phyloP scores from a whole-genome alignment of 1,284 basidiomycete species.

The Vanrija sp. region DNA sequence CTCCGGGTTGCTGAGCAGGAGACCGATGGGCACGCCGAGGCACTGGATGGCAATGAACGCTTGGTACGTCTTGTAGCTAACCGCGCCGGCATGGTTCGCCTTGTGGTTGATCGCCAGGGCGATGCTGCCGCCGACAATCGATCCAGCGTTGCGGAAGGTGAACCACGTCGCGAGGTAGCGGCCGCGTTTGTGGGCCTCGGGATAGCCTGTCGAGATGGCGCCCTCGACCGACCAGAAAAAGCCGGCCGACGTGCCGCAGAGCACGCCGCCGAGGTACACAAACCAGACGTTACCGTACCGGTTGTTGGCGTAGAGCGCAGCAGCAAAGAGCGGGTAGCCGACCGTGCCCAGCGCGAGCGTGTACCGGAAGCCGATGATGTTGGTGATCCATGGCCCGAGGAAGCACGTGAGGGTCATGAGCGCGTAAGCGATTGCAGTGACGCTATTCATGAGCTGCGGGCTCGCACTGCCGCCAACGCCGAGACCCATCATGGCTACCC shows the following conservation, averaged over 20 bases:
- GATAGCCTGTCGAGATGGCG: slow-evolving; percentile 6
- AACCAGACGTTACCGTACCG: slow-evolving; percentile 26
- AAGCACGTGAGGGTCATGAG: slow-evolving; percentile 9
- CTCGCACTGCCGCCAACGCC: slow-evolving; percentile 37
- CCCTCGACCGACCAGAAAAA: slow-evolving; percentile 33
- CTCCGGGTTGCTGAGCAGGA: slow-evolving; percentile 24
- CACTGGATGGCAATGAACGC: slow-evolving; percentile 35
- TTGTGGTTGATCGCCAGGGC: slow-evolving; percentile 19
- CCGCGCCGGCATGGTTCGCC: slow-evolving; percentile 14
- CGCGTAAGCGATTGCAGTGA: slow-evolving; percentile 35
- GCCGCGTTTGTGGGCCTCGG: slow-evolving; percentile 8
- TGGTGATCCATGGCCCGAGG: slow-evolving; percentile 8
- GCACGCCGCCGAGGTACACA: slow-evolving; percentile 28
- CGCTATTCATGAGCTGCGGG: slow-evolving; percentile 32
- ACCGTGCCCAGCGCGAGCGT: slow-evolving; percentile 36
- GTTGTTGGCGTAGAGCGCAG: slow-evolving; percentile 37
- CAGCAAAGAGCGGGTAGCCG: slow-evolving; percentile 36
- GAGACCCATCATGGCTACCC: slow-evolving; percentile 29
- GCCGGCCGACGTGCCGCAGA: slow-evolving; percentile 35
- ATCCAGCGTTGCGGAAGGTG: slow-evolving; percentile 27
- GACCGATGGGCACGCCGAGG: slow-evolving; percentile 19
- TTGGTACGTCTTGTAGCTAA: slow-evolving; percentile 29
- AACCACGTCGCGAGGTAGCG: slow-evolving; percentile 36
- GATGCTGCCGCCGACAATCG: slow-evolving; percentile 34
- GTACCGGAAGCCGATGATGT: slow-evolving; percentile 27